A percentile compares a stretch with the other conserved stretches of the same genome.
phyloP scores from a whole-genome alignment of 2,329 filamentous ascomycete genomes.

The Lasiodiplodia hormozganensis region DNA sequence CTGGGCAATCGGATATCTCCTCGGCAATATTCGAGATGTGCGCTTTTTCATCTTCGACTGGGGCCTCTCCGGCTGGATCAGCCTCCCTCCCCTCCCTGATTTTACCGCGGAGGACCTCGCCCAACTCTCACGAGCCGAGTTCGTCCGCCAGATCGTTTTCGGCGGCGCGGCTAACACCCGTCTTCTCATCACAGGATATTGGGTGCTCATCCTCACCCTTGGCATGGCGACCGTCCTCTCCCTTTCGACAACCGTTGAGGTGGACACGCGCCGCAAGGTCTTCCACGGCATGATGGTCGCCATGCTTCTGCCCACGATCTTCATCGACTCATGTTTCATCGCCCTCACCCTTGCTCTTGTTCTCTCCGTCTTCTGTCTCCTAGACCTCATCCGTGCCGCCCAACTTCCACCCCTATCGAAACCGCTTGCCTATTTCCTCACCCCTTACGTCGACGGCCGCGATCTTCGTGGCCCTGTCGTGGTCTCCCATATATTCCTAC shows the following conservation, averaged over 20 bases:
- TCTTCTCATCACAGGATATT: constrained; percentile 79
- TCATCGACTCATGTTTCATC: constrained; percentile 83
- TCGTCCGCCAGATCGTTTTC: constrained; percentile 64
- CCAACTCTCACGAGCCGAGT: constrained; percentile 57
- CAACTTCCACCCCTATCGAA: constrained; percentile 90
- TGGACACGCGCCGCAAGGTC: constrained; percentile 94
- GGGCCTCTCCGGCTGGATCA: constrained; percentile 77
- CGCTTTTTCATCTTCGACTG: constrained; percentile 73
- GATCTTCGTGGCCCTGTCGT: constrained; percentile 94
- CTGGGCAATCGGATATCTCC: constrained; percentile 89
- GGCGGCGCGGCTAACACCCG: constrained; percentile 82
- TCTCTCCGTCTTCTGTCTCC: constrained; percentile 82
- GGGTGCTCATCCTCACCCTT: constrained; percentile 68
- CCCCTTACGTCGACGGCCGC: constrained; percentile 91
- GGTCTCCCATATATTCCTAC: constrained; percentile 92
- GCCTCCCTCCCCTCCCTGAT: constrained; percentile 63
- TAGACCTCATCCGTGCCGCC: constrained; percentile 88
- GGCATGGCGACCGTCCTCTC: constrained; percentile 76
- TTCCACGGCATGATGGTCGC: constrained; percentile 99
- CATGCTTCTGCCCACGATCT: constrained; percentile 90
- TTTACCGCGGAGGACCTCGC: constrained; percentile 33
- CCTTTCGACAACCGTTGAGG: constrained; percentile 79
- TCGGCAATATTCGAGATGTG: constrained; percentile 78
- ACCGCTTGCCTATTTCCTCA: constrained; percentile 84
- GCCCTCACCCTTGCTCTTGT: constrained; percentile 80